Conservation (phyloP, 2,329 filamentous ascomycete genomes). For the Neospermospora avenae region DNA sequence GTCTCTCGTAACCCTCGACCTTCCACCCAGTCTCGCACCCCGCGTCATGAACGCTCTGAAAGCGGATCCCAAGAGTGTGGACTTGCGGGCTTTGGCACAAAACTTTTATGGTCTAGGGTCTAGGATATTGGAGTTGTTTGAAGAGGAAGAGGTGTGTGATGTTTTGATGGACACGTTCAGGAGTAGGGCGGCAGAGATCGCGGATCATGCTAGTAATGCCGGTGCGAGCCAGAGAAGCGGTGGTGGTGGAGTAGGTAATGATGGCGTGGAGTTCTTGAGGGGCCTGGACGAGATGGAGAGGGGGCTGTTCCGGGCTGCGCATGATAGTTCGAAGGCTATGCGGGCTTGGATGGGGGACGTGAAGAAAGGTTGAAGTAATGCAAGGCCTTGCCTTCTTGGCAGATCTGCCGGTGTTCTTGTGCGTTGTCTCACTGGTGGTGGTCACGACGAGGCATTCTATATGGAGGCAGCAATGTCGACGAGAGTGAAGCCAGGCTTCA, state of each 20-base stretch:
- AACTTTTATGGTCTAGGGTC: conserved; percentile 87
- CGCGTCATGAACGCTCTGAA: conserved; percentile 86
- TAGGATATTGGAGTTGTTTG: conserved; percentile 84
- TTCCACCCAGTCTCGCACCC: conserved; percentile 72
- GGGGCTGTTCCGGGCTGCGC: conserved; percentile 67
- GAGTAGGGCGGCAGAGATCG: conserved; percentile 74
- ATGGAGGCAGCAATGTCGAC: neutral
- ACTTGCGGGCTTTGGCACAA: conserved; percentile 75
- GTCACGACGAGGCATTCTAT: neutral
- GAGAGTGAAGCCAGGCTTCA: conserved; percentile 8
- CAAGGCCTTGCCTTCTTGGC: neutral
- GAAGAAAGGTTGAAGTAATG: conserved; percentile 29
- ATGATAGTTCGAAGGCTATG: conserved; percentile 68
- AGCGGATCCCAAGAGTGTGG: conserved; percentile 82
- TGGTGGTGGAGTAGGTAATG: conserved; percentile 66
- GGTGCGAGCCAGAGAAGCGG: conserved; percentile 68
- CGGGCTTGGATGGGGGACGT: conserved; percentile 62
- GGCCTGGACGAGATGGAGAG: conserved; percentile 90
- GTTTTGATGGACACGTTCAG: conserved; percentile 78
- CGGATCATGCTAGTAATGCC: conserved; percentile 84
- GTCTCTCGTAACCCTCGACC: conserved; percentile 74
- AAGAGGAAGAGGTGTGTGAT: conserved; percentile 77
- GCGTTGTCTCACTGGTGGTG: neutral
- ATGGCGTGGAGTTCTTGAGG: conserved; percentile 77
- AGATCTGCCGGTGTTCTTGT: neutral